Conservation (phyloP, 345 rosid species). For the Camelina laxa region DNA sequence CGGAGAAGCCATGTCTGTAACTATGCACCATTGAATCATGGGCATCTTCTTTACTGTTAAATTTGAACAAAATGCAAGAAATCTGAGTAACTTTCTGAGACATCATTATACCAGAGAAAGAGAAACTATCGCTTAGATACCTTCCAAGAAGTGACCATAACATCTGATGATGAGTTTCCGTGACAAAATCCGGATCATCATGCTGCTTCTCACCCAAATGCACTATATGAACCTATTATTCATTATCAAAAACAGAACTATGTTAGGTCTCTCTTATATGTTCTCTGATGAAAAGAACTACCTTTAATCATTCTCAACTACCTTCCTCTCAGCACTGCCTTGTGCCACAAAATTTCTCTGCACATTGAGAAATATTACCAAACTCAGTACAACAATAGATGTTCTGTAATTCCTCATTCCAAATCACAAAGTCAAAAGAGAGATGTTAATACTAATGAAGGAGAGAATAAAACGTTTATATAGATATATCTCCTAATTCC, state of each 20-base stretch:
- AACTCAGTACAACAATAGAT: background rate
- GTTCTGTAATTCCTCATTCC: slow-evolving; percentile 21
- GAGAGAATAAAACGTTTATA: background rate
- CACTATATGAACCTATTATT: slow-evolving; percentile 45
- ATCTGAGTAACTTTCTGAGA: slow-evolving; percentile 1
- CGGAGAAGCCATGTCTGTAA: slow-evolving; percentile 54
- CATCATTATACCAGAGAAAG: background rate
- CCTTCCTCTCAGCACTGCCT: slow-evolving; percentile 5
- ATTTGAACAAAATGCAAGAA: slow-evolving; percentile 25
- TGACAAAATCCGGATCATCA: slow-evolving; percentile 45
- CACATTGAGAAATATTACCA: slow-evolving; percentile 22
- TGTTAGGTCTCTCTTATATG: background rate
- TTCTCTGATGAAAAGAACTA: background rate
- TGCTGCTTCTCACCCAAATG: slow-evolving; percentile 47
- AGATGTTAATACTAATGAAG: background rate
- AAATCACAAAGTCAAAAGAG: slow-evolving; percentile 1
- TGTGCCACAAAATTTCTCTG: slow-evolving; percentile 9
- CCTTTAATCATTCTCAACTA: background rate
- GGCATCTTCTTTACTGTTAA: slow-evolving; percentile 47
- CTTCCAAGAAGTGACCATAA: slow-evolving; percentile 39
- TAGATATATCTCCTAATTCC: slow-evolving; percentile 19
- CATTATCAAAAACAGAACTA: slow-evolving; percentile 1
- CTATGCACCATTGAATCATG: slow-evolving; percentile 54
- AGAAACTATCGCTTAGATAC: slow-evolving; percentile 1
- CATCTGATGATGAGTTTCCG: slow-evolving; percentile 45